Evolutionary conservation across 441 rosid genomes (phyloP), one percentile per base, ranked within the genome.

Genomic region (Gossypium gossypioides): DNA sequence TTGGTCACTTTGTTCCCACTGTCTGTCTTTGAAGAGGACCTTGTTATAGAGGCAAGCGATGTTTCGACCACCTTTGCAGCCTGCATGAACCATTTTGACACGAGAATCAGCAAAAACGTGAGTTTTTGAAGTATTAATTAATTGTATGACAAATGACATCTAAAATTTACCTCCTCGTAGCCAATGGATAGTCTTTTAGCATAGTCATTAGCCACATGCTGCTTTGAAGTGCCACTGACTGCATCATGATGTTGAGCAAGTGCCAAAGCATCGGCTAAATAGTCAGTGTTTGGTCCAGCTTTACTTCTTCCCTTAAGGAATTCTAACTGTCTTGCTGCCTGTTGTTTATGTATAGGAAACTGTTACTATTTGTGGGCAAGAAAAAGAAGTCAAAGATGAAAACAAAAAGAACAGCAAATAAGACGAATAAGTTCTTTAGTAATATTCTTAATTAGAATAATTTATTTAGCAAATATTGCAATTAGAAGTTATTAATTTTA

Each of bases 311-410:
- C 88, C 18, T 32, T 78, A 55, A 83, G 81, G 51, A 85, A 81
- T 19, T 85, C 86, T 68, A 85, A 67, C 48, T 85, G 88, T 51
- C 88, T 79, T 12, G 86, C 85, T 42, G 88, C 86, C 88, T 85
- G 75, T 74, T 69, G 74, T 68, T 62, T 52, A 46, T 64, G 48
- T 37, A 55, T 48, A 48, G 32, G 65, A 46, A 77, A 77, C 54
- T 1, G 54, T 13, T 50, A 37, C 44, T 37, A 37, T 8, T 37
- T 37, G 44, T 37, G 44, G 44, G 44, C 44, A 37, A 37, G 44
- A 37, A 37, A 37, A 37, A 37, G 44, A 37, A 37, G 44, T 37
- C 44, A 37, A 37, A 37, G 44, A 8, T 8, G 44, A 37, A 37
- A 37, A 37, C 44, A 37, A 37, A 37, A 37, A 37, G 44, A 37